These are phyloP conservation scores for Theileria orientalis DNA, from an alignment of 169 alveolate genomes.

Conservation along the genomic window DNA sequence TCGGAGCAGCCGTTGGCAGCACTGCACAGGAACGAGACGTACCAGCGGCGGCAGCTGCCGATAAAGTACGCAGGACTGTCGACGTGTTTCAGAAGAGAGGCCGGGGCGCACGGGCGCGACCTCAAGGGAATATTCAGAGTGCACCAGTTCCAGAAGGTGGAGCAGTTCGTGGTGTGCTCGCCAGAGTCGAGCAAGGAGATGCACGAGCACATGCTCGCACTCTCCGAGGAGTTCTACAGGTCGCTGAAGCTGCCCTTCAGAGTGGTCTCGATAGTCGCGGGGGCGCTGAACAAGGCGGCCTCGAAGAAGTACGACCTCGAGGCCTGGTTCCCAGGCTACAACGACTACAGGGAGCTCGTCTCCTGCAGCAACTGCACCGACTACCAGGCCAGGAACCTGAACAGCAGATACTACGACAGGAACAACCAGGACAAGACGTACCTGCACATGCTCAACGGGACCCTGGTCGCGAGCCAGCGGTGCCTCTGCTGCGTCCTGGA, in stretches of 20 bases:
- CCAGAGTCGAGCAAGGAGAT: slow-evolving; percentile 88
- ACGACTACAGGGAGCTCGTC: slow-evolving; percentile 94
- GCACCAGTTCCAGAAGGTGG: slow-evolving; percentile 99
- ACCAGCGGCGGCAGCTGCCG: slow-evolving; percentile 84
- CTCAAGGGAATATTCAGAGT: slow-evolving; percentile 98
- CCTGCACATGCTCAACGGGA: slow-evolving; percentile 97
- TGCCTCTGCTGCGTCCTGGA: slow-evolving; percentile 95
- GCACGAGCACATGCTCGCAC: slow-evolving; percentile 92
- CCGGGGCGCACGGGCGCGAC: slow-evolving; percentile 99
- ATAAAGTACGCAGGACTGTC: slow-evolving; percentile 94
- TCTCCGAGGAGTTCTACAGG: slow-evolving; percentile 95
- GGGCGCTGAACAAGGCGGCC: slow-evolving; percentile 99
- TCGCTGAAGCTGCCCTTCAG: slow-evolving; percentile 93
- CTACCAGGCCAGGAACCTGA: slow-evolving; percentile 86
- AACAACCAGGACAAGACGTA: slow-evolving; percentile 68
- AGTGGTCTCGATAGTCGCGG: slow-evolving; percentile 96
- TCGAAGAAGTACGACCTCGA: slow-evolving; percentile 98
- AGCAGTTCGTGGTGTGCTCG: slow-evolving; percentile 92
- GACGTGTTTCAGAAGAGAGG: slow-evolving; percentile 98
- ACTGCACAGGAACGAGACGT: slow-evolving; percentile 85
- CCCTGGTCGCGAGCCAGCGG: slow-evolving; percentile 97
- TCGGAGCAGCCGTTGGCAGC: slow-evolving; percentile 99
- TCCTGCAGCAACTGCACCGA: slow-evolving; percentile 99
- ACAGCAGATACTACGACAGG: slow-evolving; percentile 65
- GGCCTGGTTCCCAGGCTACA: slow-evolving; percentile 99